A percentile compares a stretch with the other conserved stretches of the same genome.
Evolutionary conservation across 495 filamentous ascomycete species (phyloP).

Genomic region (Xylaria scruposa): DNA sequence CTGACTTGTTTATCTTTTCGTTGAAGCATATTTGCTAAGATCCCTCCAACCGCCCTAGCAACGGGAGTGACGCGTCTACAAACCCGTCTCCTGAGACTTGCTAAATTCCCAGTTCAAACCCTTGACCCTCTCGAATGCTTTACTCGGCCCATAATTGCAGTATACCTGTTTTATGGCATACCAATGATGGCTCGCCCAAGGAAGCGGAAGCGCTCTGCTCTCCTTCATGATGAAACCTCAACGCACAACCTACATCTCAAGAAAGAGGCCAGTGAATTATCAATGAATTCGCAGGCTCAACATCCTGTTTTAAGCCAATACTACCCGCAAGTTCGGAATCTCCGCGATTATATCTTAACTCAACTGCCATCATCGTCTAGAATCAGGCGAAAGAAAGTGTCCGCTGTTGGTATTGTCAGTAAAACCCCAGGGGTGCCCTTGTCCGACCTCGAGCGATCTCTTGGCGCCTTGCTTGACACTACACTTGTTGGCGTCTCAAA

Average conservation of each 20-base stretch:
- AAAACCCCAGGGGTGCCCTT: conserved; percentile 32
- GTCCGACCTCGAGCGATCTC: conserved; percentile 44
- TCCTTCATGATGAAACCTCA: conserved; percentile 16
- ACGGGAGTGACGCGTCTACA: conserved; percentile 6
- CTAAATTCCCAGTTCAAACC: neutral
- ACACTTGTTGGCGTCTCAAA: conserved; percentile 67
- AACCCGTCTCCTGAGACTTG: conserved; percentile 1
- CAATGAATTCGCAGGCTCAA: conserved; percentile 33
- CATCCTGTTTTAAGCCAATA: conserved; percentile 78
- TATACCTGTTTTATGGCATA: conserved; percentile 17
- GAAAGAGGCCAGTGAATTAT: conserved; percentile 29
- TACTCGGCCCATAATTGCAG: neutral
- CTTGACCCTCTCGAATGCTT: neutral
- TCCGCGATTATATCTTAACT: conserved; percentile 74
- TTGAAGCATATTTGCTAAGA: neutral
- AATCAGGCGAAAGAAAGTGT: conserved; percentile 54
- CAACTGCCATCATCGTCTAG: conserved; percentile 53
- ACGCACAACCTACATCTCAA: conserved; percentile 36
- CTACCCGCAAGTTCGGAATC: conserved; percentile 69
- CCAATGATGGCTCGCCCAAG: conserved; percentile 36
- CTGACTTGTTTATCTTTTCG: neutral
- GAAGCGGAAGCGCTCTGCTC: conserved; percentile 39
- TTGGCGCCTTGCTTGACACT: conserved; percentile 68
- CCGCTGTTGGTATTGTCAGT: conserved; percentile 45
- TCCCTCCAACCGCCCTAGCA: neutral